phyloP scores from a whole-genome alignment of 208 protist species.

The Leishmania aethiopica region DNA sequence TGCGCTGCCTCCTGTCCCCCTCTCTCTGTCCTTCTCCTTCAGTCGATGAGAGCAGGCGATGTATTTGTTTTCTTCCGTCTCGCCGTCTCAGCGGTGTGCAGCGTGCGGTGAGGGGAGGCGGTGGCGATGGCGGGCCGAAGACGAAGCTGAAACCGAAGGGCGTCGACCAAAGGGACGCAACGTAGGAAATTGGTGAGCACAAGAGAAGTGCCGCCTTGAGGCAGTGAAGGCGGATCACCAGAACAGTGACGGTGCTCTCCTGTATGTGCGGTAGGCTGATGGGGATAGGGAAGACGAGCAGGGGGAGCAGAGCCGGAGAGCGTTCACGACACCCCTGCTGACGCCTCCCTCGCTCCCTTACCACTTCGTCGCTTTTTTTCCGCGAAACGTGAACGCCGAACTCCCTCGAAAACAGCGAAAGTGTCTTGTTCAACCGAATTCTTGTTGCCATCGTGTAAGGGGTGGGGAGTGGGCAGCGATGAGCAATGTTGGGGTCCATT shows the following conservation, averaged over 20 bases:
- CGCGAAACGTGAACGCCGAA: neutral
- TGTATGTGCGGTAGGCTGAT: neutral
- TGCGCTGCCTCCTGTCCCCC: neutral
- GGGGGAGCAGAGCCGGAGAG: neutral
- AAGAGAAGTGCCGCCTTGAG: neutral
- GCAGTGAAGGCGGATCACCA: neutral
- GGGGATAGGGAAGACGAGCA: too few species aligned
- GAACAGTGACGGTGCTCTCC: neutral
- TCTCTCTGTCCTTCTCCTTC: neutral
- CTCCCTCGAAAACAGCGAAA: neutral
- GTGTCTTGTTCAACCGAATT: neutral
- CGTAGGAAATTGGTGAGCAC: neutral
- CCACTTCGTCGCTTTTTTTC: neutral
- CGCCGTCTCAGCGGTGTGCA: neutral
- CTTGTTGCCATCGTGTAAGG: neutral
- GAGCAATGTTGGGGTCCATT: neutral
- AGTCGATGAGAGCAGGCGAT: too few species aligned
- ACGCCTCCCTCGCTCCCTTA: neutral
- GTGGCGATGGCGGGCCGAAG: neutral
- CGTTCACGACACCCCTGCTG: neutral
- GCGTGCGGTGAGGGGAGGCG: neutral
- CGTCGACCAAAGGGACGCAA: neutral
- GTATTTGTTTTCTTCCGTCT: neutral
- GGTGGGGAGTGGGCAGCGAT: neutral
- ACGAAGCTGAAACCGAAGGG: constrained; percentile 2